phyloP scores from a whole-genome alignment of 345 rosid species.

The Brassica carinata region DNA sequence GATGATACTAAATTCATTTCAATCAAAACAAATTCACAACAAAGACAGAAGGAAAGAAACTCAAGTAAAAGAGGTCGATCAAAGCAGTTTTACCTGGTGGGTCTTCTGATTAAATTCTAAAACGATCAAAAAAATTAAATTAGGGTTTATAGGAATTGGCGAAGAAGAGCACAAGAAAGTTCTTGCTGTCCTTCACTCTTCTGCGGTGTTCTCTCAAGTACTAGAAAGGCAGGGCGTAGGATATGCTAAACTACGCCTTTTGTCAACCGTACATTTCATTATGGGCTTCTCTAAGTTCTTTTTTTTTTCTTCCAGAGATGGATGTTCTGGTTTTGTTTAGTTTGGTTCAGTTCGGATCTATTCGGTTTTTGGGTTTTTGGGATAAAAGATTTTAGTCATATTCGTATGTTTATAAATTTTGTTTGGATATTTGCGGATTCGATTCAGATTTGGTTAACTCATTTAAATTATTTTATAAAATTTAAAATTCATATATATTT shows the following conservation, averaged over 20 bases:
- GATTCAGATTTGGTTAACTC: no score
- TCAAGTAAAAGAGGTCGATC: neutral
- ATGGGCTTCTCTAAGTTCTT: no score
- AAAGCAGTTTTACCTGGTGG: constrained; percentile 1
- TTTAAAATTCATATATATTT: no score
- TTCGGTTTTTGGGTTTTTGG: no score
- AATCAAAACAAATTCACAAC: neutral
- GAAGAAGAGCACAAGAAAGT: neutral
- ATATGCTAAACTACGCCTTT: neutral
- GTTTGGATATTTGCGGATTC: no score
- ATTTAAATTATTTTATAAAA: no score
- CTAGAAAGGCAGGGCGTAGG: neutral
- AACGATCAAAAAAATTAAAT: neutral
- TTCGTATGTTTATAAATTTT: no score
- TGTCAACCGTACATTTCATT: no score
- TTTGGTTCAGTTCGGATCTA: no score
- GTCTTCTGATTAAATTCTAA: neutral
- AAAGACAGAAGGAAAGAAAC: neutral
- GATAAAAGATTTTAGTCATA: no score
- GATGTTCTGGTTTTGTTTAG: no score
- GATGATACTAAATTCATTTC: neutral
- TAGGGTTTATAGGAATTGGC: neutral
- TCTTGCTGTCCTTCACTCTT: neutral
- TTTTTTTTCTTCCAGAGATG: no score
- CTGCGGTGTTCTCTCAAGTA: neutral